Percentiles rank a stretch among this genome's conserved stretches.
Conservation (phyloP, 805 yeast species). For the Teunomyces kruisii region DNA sequence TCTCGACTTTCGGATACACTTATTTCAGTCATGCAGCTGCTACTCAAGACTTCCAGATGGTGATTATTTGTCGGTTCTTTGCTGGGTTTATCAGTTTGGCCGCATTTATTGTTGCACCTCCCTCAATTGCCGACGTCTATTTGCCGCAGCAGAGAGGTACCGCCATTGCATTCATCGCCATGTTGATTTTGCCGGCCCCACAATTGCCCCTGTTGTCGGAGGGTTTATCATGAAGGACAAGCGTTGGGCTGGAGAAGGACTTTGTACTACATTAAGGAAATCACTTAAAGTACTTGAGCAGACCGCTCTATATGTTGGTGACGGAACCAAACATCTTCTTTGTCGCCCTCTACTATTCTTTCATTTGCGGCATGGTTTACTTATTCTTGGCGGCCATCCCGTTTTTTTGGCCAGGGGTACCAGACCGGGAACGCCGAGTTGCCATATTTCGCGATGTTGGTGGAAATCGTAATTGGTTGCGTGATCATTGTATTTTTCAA, state of each 20-base stretch:
- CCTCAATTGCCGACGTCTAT: slow-evolving; percentile 22
- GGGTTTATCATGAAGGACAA: slow-evolving; percentile 58
- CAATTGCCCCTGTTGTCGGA: slow-evolving; percentile 44
- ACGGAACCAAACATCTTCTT: slow-evolving; percentile 73
- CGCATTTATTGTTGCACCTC: slow-evolving; percentile 25
- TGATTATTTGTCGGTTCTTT: slow-evolving; percentile 23
- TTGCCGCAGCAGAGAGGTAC: slow-evolving; percentile 17
- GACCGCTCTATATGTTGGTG: slow-evolving; percentile 68
- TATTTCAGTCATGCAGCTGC: slow-evolving; percentile 52
- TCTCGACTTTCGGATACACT: slow-evolving; percentile 56
- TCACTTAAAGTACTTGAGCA: slow-evolving; percentile 59
- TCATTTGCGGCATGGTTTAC: slow-evolving; percentile 78
- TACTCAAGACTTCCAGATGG: slow-evolving; percentile 22
- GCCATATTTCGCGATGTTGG: slow-evolving; percentile 74
- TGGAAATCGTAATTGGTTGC: slow-evolving; percentile 68
- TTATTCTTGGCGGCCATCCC: slow-evolving; percentile 76
- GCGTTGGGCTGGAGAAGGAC: slow-evolving; percentile 86
- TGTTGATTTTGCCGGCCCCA: slow-evolving; percentile 9
- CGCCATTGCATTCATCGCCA: slow-evolving; percentile 22
- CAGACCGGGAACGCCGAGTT: slow-evolving; percentile 65
- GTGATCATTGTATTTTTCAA: slow-evolving; percentile 54
- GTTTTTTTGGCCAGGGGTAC: slow-evolving; percentile 61
- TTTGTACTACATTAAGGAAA: slow-evolving; percentile 56
- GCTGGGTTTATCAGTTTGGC: slow-evolving; percentile 25
- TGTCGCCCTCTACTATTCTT: slow-evolving; percentile 69